Conservation (phyloP, 2,329 filamentous ascomycete genomes). For the Ophiosphaerella herpotricha region DNA sequence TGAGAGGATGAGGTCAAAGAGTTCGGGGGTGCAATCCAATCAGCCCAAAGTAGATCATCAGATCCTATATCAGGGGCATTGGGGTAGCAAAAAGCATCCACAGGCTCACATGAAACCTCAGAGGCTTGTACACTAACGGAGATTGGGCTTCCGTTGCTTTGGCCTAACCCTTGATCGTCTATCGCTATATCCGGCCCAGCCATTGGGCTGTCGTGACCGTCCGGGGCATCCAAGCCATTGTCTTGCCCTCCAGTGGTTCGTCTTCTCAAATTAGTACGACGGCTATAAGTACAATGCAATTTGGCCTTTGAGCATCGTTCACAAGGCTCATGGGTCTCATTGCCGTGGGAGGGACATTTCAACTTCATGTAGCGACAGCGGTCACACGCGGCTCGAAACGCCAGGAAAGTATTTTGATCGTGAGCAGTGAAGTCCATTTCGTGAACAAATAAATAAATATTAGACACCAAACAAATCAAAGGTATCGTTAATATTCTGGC, state of each 20-base stretch:
- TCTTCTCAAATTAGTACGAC: neutral
- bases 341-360: neutral
- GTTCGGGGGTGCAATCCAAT: neutral
- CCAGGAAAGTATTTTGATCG: neutral
- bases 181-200: neutral
- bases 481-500: too few relatives aligned
- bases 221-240: neutral
- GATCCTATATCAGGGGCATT: neutral
- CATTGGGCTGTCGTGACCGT: neutral
- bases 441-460: too few relatives aligned
- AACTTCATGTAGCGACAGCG: constrained; percentile 1
- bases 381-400: neutral
- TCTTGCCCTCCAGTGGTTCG: neutral
- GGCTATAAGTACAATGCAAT: neutral
- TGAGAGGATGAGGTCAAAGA: neutral
- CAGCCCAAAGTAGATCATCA: neutral
- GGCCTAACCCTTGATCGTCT: too few relatives aligned
- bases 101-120: neutral
- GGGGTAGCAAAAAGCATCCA: neutral
- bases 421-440: too few relatives aligned
- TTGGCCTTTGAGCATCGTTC: neutral
- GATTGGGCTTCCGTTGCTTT: neutral
- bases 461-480: too few relatives aligned
- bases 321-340: neutral
- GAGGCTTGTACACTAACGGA: neutral